Percentiles rank a stretch among this genome's conserved stretches.
These are phyloP conservation scores for Trichocomaceae sp. DNA, from an alignment of 2,329 filamentous ascomycete species.

Conservation along the genomic window DNA sequence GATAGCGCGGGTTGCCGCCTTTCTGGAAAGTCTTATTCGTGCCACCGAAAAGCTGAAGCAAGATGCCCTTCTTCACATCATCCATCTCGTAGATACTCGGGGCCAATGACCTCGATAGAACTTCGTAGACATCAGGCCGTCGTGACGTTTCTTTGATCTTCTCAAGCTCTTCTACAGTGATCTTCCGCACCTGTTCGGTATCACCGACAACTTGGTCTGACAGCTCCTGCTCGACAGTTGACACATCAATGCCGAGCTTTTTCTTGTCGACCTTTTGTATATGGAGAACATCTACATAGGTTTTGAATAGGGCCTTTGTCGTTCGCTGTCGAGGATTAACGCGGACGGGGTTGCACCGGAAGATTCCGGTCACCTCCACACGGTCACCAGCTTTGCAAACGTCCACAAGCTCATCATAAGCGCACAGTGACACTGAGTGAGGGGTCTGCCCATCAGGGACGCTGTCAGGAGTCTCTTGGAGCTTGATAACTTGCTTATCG, in stretches of 20 bases:
- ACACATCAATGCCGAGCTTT: conserved; percentile 82
- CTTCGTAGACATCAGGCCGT: conserved; percentile 83
- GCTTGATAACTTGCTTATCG: conserved; percentile 97
- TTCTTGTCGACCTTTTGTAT: conserved; percentile 96
- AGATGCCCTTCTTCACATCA: conserved; percentile 96
- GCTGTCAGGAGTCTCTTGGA: conserved; percentile 93
- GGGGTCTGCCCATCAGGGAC: conserved; percentile 95
- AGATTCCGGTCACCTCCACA: conserved; percentile 92
- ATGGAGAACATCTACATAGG: conserved; percentile 90
- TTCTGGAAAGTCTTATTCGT: conserved; percentile 98
- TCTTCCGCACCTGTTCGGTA: conserved; percentile 75
- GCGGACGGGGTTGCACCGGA: conserved; percentile 87
- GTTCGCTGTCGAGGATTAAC: conserved; percentile 89
- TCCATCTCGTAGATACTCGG: conserved; percentile 97
- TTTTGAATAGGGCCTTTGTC: conserved; percentile 95
- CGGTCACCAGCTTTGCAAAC: conserved; percentile 97
- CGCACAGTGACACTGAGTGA: conserved; percentile 91
- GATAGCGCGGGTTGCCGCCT: conserved; percentile 88
- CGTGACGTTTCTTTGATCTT: conserved; percentile 77
- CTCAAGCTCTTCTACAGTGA: conserved; percentile 78
- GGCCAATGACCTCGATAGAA: conserved; percentile 81
- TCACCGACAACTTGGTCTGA: conserved; percentile 64
- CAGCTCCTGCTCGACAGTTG: conserved; percentile 77
- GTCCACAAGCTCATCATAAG: conserved; percentile 95
- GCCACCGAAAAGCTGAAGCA: conserved; percentile 92